Evolutionary conservation across 345 rosid genomes (phyloP).

Genomic region (Aethionema arabicum): DNA sequence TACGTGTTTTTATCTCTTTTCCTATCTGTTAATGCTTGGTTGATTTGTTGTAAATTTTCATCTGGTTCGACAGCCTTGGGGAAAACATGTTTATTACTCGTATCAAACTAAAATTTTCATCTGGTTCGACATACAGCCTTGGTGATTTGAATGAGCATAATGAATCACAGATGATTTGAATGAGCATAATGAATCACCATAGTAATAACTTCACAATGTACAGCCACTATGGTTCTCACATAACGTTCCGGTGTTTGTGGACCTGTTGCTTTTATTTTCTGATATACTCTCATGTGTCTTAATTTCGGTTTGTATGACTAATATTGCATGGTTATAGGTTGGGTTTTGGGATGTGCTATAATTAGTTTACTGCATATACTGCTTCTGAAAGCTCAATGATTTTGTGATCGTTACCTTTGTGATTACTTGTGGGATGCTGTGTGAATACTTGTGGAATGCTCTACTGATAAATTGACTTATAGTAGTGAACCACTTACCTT

Average conservation of each 20-base stretch:
- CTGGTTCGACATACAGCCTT: too few relatives aligned
- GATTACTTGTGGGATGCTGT: constrained; percentile 13
- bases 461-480: not conserved
- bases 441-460: constrained; percentile 16
- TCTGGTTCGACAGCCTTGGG: constrained; percentile 18
- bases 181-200: constrained; percentile 4
- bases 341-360: not conserved
- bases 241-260: not conserved
- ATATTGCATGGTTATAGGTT: not conserved
- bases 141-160: constrained; percentile 1
- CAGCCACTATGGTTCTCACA: not conserved
- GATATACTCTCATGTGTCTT: not conserved
- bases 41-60: constrained; percentile 7
- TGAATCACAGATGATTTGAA: constrained; percentile 4
- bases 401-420: constrained; percentile 14
- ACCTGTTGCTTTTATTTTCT: constrained; percentile 5
- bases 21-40: constrained; percentile 11
- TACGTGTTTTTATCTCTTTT: constrained; percentile 42
- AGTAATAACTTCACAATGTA: not conserved
- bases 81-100: constrained; percentile 14
- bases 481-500: constrained; percentile 11
- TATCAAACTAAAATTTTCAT: constrained; percentile 5
- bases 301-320: not conserved
- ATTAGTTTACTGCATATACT: constrained; percentile 1
- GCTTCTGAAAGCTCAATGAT: constrained; percentile 9